Conservation (phyloP, 768 basidiomycete species). For the Scleroderma citrinum region DNA sequence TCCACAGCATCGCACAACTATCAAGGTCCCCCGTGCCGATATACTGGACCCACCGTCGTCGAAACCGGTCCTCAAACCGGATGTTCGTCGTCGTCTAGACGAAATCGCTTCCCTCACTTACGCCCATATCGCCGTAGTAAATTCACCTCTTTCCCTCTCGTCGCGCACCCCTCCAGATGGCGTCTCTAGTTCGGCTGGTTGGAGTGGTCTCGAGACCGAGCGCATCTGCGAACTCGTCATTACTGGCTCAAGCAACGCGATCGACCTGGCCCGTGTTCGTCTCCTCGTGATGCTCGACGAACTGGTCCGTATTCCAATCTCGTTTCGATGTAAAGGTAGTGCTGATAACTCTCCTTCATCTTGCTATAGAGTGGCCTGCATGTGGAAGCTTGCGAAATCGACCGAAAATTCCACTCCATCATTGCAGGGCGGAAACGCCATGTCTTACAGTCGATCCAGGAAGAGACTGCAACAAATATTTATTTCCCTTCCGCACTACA, state of each 20-base stretch:
- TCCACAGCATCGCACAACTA: slow-evolving; percentile 69
- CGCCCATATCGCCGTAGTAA: slow-evolving; percentile 92
- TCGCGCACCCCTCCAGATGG: slow-evolving; percentile 74
- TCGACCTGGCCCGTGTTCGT: slow-evolving; percentile 86
- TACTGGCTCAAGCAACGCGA: slow-evolving; percentile 82
- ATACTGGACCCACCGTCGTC: slow-evolving; percentile 82
- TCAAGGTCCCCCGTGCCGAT: slow-evolving; percentile 90
- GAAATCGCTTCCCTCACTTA: slow-evolving; percentile 90
- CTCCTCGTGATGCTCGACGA: slow-evolving; percentile 93
- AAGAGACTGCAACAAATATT: slow-evolving; percentile 96
- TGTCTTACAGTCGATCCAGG: slow-evolving; percentile 86
- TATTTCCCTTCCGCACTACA: slow-evolving; percentile 90
- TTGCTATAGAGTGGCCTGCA: slow-evolving; percentile 75
- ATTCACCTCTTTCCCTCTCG: slow-evolving; percentile 69
- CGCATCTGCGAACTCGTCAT: slow-evolving; percentile 90
- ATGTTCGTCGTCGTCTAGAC: slow-evolving; percentile 82
- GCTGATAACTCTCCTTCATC: neutral
- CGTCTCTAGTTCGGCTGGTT: slow-evolving; percentile 69
- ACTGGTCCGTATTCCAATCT: slow-evolving; percentile 51
- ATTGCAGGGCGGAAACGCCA: slow-evolving; percentile 85
- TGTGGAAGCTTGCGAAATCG: slow-evolving; percentile 87
- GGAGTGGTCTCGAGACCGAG: slow-evolving; percentile 91
- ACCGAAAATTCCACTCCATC: slow-evolving; percentile 89
- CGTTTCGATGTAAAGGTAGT: neutral
- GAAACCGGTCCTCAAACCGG: slow-evolving; percentile 73